Evolutionary conservation across 2,329 filamentous ascomycete species (phyloP).

Genomic region (Aspergillus flavus): DNA sequence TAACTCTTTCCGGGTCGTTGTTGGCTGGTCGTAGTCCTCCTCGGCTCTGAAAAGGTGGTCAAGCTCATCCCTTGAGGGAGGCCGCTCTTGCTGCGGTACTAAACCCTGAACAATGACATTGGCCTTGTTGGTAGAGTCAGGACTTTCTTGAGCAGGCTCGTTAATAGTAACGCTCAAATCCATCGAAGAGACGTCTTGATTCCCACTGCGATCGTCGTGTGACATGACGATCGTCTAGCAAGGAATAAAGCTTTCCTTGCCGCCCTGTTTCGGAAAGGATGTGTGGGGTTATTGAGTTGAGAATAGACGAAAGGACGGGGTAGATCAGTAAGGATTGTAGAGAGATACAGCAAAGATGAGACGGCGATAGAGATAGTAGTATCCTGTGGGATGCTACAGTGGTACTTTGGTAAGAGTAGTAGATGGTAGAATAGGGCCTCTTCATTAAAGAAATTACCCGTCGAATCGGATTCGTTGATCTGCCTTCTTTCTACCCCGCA

Average conservation of each 20-base stretch:
- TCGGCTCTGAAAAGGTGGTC: constrained; percentile 41
- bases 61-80: constrained; percentile 12
- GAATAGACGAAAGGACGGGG: background rate
- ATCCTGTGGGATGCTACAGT: background rate
- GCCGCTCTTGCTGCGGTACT: background rate
- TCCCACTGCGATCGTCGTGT: background rate
- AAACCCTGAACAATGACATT: background rate
- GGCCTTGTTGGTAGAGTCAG: background rate
- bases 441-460: background rate
- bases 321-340: background rate
- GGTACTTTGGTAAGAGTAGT: background rate
- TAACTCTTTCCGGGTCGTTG: constrained; percentile 44
- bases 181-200: background rate
- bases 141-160: background rate
- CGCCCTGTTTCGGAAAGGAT: background rate
- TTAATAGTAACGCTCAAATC: background rate
- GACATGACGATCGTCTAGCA: background rate
- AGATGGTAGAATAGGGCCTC: background rate
- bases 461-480: background rate
- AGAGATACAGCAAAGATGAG: too few species aligned
- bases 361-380: background rate
- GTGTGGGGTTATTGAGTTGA: background rate
- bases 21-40: constrained; percentile 41
- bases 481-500: background rate
- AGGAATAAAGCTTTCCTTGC: background rate